Evolutionary conservation across 2,329 filamentous ascomycete species (phyloP), one percentile per base, ranked within the genome.

Genomic region (Lithohypha guttulata): DNA sequence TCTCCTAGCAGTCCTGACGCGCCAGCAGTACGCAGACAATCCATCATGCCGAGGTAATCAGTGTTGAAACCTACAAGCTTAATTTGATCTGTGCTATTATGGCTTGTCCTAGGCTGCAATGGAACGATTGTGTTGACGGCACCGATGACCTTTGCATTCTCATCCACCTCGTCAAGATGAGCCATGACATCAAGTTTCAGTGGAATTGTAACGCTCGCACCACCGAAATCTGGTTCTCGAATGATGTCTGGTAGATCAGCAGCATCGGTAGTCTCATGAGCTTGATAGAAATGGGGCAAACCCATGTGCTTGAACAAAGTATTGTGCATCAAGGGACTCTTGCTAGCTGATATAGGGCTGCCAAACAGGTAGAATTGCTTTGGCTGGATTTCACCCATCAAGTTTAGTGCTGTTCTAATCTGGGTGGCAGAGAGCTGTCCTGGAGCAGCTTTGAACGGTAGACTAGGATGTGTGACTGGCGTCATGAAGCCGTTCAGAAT

Each of bases 91-190:
- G 61, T 6, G 62, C 56, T 18, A 56, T 55, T 10, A 34, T 38
- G 20, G 35, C 34, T 2, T 49, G 27, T 29, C 3, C 41, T n/a
- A 30, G 44, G 49, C 3, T 43, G 46, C 2, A 74, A 55, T 0
- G 82, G 79, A 19, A 94, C 75, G 53, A 98, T 81, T 13, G 91
- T 98, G 64, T 98, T 98, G 47, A 96, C 81, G 2, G 91, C 91
- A 15, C 91, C 91, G 45, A 98, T 95, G 20, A 75, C 68, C 47
- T 75, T 73, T 10, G 86, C 89, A 39, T 91, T 79, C 20, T 79
- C 73, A 0, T 85, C 80, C 42, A 95, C 69, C 38, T 80, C 76
- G 55, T 96, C 86, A 10, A 98, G 66, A 4, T 89, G 62, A 0
- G 74, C 69, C 64, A 93, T 85, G 42, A 96, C 77, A 51, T 93